phyloP scores from a whole-genome alignment of 129 eudicot genomes.

The Arctium lappa region DNA sequence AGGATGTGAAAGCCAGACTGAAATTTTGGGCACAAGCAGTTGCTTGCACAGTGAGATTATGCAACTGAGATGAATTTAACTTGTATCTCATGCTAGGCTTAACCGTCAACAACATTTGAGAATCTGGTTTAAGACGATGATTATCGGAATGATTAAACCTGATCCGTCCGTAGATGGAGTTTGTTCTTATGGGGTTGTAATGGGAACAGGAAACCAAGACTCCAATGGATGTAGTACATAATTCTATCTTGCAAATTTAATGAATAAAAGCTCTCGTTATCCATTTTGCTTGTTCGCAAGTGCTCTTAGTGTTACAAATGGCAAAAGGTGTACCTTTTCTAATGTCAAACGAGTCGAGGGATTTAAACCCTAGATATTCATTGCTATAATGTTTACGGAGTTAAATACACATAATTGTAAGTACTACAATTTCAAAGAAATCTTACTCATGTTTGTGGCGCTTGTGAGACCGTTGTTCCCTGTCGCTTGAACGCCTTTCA shows the following conservation, averaged over 20 bases:
- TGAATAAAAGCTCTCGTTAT: not conserved
- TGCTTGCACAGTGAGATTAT: conserved; percentile 69
- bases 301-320: not conserved
- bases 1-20: conserved; percentile 82
- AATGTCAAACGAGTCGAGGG: not conserved
- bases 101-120: conserved; percentile 1
- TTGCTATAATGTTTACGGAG: not conserved
- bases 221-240: conserved; percentile 14
- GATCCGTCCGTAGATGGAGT: conserved; percentile 7
- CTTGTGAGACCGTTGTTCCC: conserved; percentile 42
- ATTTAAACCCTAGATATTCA: not conserved
- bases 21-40: conserved; percentile 86
- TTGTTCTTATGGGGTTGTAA: not conserved
- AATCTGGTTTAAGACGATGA: conserved; percentile 7
- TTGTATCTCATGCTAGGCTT: not conserved
- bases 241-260: conserved; percentile 13
- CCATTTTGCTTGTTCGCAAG: not conserved
- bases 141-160: conserved; percentile 1
- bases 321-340: not conserved
- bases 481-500: conserved; percentile 34
- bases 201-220: conserved; percentile 3
- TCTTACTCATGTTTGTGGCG: conserved; percentile 38
- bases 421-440: conserved; percentile 27
- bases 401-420: not conserved
- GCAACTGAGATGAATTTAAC: conserved; percentile 39